These are phyloP conservation scores for Sphaceloma murrayae DNA, from an alignment of 2,329 filamentous ascomycete species.

Conservation along the genomic window DNA sequence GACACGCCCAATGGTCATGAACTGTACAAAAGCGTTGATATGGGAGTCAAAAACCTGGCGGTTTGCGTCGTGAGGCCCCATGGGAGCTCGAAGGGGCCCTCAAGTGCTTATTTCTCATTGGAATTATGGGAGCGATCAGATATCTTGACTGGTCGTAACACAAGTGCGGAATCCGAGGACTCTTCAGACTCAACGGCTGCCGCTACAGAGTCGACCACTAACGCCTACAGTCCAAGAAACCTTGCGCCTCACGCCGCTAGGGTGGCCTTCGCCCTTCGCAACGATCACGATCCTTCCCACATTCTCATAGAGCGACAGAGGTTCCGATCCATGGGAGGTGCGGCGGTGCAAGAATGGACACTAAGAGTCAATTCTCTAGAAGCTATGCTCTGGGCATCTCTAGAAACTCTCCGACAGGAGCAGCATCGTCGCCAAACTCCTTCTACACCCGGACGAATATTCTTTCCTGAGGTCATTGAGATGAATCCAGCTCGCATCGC, in stretches of 20 bases:
- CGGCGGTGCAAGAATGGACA: conserved; percentile 71
- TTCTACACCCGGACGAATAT: neutral
- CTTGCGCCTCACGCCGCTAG: conserved; percentile 36
- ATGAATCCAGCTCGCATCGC: conserved; percentile 47
- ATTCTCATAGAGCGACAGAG: conserved; percentile 61
- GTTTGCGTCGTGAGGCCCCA: conserved; percentile 48
- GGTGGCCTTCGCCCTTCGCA: conserved; percentile 48
- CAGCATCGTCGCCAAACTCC: conserved; percentile 20
- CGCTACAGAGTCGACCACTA: neutral
- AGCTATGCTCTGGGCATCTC: conserved; percentile 65
- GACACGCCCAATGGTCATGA: conserved; percentile 27
- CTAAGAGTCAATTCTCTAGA: conserved; percentile 73
- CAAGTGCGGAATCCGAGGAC: neutral
- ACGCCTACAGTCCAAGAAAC: conserved; percentile 33
- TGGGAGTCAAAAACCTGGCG: conserved; percentile 74
- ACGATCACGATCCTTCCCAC: conserved; percentile 41
- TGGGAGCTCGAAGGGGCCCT: conserved; percentile 11
- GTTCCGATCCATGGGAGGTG: conserved; percentile 53
- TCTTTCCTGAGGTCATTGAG: conserved; percentile 3
- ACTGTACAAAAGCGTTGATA: conserved; percentile 59
- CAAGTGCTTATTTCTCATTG: conserved; percentile 21
- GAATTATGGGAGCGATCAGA: conserved; percentile 32
- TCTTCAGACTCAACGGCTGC: neutral
- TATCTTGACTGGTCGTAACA: neutral
- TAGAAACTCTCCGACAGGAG: conserved; percentile 47